Base-by-base conservation (phyloP, 208 protist species). In the Tetramitus jugosus region DNA sequence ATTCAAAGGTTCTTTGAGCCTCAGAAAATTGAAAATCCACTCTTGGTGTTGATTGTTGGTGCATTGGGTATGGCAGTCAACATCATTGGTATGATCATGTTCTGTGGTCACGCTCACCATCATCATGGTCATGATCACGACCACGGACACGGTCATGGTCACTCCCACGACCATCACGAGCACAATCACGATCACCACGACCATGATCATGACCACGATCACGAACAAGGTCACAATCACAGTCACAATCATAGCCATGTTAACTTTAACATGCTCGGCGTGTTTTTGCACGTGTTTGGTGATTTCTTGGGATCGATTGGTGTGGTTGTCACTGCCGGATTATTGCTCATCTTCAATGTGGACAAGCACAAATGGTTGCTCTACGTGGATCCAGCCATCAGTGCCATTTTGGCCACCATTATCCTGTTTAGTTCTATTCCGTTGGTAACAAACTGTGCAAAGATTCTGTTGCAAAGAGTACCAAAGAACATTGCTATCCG, bases 261-360 rank as follows among this genome's bases (percentile, higher is more conserved):
- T 35, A 71, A 74, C 31, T 8, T 17, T 2, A 90, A 87, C 65
- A 87, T 88, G 42, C 75, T 76, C 60, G 88, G 81, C 53, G 80
- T 90, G 0, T 89, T 91, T 53, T 68, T 91, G 17, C 88, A 91
- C 52, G 81, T 86, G 40, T 53, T 87, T 7, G 88, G 87, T 33
- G 88, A 91, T 81, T 77, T 82, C 20, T 46, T 90, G 2, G 79
- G 81, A 26, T 89, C 86, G 17, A 76, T 90, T 40, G 84, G 78
- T 56, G 87, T 90, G 13, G 33, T 90, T 46, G 45, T 87, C 61
- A 81, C 78, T 6, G 86, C 79, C 39, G 65, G 49, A n/a, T 26
- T 89, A 1, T 64, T 89, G 8, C 60, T 76, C 31, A 81, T 80
- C 0, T 26, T 71, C 23, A 53, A 46, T 40, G 61, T 49, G 10